phyloP scores from a whole-genome alignment of 176 grass and related monocot genomes.

The Avena eriantha region DNA sequence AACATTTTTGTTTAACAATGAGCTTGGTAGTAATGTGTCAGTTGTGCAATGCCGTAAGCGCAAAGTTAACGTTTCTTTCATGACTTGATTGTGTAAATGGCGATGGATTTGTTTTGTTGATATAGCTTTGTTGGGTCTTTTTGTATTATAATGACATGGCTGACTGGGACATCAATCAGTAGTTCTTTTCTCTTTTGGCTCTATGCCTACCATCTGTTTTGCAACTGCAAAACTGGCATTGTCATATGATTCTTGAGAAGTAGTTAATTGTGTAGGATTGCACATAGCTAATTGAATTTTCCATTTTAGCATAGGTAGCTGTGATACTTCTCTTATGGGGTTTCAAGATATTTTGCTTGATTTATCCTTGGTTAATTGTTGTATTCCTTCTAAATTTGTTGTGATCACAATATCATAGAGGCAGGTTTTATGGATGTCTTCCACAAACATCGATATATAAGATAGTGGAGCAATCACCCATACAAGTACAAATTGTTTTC shows the following conservation, averaged over 20 bases:
- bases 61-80: neutral
- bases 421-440: neutral
- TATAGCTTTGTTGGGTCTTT: slow-evolving; percentile 7
- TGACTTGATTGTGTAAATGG: neutral
- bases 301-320: neutral
- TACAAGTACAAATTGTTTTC: too few relatives aligned
- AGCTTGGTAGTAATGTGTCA: neutral
- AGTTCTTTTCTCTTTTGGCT: slow-evolving; percentile 23
- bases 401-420: neutral
- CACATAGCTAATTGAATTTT: neutral
- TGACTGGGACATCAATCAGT: neutral
- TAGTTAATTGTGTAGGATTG: neutral
- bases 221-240: neutral
- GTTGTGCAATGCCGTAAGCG: neutral
- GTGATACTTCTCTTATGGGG: neutral
- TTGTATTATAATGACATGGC: neutral
- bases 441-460: neutral
- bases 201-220: neutral
- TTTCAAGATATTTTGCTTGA: neutral
- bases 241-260: slow-evolving; percentile 28
- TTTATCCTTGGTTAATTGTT: neutral
- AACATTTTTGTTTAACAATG: neutral
- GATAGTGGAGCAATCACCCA: too few relatives aligned
- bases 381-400: neutral
- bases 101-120: neutral